Evolutionary conservation across 805 yeast species (phyloP).

Genomic region (Brettanomyces anomalus): DNA sequence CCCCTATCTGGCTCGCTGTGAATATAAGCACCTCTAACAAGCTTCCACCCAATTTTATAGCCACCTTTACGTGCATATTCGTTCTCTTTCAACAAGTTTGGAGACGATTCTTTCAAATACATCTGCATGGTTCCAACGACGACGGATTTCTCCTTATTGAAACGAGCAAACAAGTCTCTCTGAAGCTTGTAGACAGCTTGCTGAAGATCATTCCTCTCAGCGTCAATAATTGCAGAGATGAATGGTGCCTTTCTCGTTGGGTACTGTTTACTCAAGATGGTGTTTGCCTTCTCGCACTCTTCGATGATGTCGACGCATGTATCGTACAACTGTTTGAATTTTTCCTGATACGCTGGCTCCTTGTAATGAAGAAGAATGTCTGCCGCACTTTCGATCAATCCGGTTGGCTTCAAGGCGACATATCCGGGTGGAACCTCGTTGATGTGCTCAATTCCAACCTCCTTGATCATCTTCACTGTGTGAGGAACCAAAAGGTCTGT

Average conservation of each 20-base stretch:
- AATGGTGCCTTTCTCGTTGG: conserved; percentile 67
- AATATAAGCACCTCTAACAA: conserved; percentile 93
- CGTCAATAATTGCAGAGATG: conserved; percentile 76
- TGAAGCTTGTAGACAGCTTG: conserved; percentile 88
- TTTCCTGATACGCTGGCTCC: conserved; percentile 36
- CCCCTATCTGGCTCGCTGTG: conserved; percentile 75
- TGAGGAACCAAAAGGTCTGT: conserved; percentile 63
- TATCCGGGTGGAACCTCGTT: conserved; percentile 83
- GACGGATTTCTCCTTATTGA: conserved; percentile 57
- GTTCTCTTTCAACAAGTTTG: conserved; percentile 54
- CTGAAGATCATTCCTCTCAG: conserved; percentile 84
- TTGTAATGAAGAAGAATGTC: conserved; percentile 57
- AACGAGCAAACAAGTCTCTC: conserved; percentile 65
- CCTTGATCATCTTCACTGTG: conserved; percentile 47
- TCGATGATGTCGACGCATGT: conserved; percentile 60
- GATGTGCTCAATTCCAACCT: conserved; percentile 30
- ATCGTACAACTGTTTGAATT: conserved; percentile 51
- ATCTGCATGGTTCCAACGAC: conserved; percentile 91
- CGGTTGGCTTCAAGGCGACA: conserved; percentile 91
- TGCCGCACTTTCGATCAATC: conserved; percentile 71
- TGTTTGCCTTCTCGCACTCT: conserved; percentile 45
- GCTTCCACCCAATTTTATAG: conserved; percentile 76
- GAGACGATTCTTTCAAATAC: conserved; percentile 69
- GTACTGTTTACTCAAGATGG: conserved; percentile 35
- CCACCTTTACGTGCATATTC: conserved; percentile 48